A percentile compares a stretch with the other conserved stretches of the same genome.
phyloP scores from a whole-genome alignment of 1,284 basidiomycete species.

The Naganishia liquefaciens region DNA sequence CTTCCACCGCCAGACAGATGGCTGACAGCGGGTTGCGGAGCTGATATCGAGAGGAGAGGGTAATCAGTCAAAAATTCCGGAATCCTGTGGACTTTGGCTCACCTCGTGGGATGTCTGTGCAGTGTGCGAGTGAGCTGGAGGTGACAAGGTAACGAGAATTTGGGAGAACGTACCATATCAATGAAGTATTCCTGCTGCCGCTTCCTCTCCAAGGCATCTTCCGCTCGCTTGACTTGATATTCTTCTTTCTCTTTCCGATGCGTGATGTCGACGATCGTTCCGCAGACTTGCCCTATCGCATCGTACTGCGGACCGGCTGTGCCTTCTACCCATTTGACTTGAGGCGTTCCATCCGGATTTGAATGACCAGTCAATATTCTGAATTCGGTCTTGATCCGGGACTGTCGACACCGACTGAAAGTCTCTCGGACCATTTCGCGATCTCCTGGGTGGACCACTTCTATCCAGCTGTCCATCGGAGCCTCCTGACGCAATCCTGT shows the following conservation, averaged over 20 bases:
- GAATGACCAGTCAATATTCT: slow-evolving; percentile 27
- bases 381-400: slow-evolving; percentile 34
- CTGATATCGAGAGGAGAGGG: slow-evolving; percentile 11
- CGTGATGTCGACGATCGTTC: slow-evolving; percentile 39
- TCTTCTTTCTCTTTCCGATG: slow-evolving; percentile 35
- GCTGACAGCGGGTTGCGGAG: slow-evolving; percentile 39
- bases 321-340: slow-evolving; percentile 32
- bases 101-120: slow-evolving; percentile 29
- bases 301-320: slow-evolving; percentile 28
- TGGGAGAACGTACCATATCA: slow-evolving; percentile 36
- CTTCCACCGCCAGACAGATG: slow-evolving; percentile 38
- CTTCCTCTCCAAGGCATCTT: slow-evolving; percentile 39
- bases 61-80: background rate
- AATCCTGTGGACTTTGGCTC: background rate
- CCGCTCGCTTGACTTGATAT: slow-evolving; percentile 37
- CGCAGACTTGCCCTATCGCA: slow-evolving; percentile 26
- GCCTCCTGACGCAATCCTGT: slow-evolving; percentile 31
- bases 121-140: background rate
- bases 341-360: slow-evolving; percentile 24
- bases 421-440: background rate
- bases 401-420: slow-evolving; percentile 15
- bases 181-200: slow-evolving; percentile 39
- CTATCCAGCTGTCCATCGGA: slow-evolving; percentile 30
- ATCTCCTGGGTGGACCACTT: slow-evolving; percentile 38
- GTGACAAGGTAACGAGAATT: background rate